Evolutionary conservation across 2,329 filamentous ascomycete species (phyloP), one percentile per base, ranked within the genome.

Genomic region (Penicillium sp.): DNA sequence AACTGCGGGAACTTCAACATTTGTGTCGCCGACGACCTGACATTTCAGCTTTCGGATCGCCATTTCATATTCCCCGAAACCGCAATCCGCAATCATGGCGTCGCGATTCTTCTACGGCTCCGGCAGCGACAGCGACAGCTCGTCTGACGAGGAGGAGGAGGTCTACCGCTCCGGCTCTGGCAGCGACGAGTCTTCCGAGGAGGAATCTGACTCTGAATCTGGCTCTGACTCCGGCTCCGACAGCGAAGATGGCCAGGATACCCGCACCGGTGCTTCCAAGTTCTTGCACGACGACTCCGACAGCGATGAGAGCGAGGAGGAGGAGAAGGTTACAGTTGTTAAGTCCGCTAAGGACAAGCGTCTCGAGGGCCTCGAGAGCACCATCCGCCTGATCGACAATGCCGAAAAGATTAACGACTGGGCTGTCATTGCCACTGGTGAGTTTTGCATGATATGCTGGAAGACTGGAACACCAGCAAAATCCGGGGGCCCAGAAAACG

Each of bases 281-380:
- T 99, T 99, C 87, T 86, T 97, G 83, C 86, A 87, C 66, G 87
- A 84, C 63, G 83, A 77, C 11, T 87, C 85, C 55, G 91, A 94
- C 47, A 90, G 88, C 67, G 89, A 92, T 61, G 87, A 92, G 53
- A 86, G 82, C 67, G 92, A 92, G 72, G 92, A 94, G 61, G 90
- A 94, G 61, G 93, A 97, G 62, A 85, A 86, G 63, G 86, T 88
- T 61, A 90, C 88, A 68, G 86, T 94, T 67, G 89, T 97, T 70
- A 97, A 96, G 84, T 97, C 92, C 76, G 92, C 93, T 69, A 97
- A 97, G 79, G 92, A 97, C 81, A 99, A 99, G 84, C 86, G 94
- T 59, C 83, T 91, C 63, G 93, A 97, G 71, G 95, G 97, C 77
- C 83, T 99, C 57, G 93, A 99, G 75, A 84, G 85, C 56, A 96